Evolutionary conservation across 495 filamentous ascomycete genomes (phyloP).

Genomic region (Lophiostoma macrostomum): DNA sequence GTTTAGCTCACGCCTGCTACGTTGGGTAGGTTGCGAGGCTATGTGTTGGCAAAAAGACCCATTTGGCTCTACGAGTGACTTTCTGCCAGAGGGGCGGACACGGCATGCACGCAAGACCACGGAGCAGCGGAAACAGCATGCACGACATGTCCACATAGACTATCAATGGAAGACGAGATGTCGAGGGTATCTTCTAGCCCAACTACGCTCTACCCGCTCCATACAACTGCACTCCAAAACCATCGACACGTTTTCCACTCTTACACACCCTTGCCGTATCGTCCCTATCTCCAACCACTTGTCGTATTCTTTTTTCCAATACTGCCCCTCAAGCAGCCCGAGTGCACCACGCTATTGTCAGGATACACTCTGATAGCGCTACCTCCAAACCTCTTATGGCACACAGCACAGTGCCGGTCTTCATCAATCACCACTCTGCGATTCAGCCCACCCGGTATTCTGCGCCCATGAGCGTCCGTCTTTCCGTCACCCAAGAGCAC

Average conservation of each 20-base stretch:
- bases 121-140: too few species aligned
- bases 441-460: conserved; percentile 59
- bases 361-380: conserved; percentile 79
- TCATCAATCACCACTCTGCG: conserved; percentile 76
- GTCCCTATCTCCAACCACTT: not conserved
- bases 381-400: conserved; percentile 85
- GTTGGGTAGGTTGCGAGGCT: too few species aligned
- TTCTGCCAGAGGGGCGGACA: too few species aligned
- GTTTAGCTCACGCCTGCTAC: too few species aligned
- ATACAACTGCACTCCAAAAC: not conserved
- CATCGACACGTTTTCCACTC: not conserved
- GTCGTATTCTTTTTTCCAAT: conserved; percentile 22
- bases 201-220: too few species aligned
- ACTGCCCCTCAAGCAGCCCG: conserved; percentile 37
- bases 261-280: too few species aligned
- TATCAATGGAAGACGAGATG: too few species aligned
- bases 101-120: too few species aligned
- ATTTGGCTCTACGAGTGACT: too few species aligned
- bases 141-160: too few species aligned
- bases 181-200: too few species aligned
- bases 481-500: conserved; percentile 64
- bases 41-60: too few species aligned
- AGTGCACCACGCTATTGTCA: conserved; percentile 52
- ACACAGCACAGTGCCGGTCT: conserved; percentile 84
- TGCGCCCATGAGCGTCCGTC: conserved; percentile 14